A percentile compares a stretch with the other conserved stretches of the same genome.
Conservation (phyloP, 768 basidiomycete genomes). For the Amanita exitialis region DNA sequence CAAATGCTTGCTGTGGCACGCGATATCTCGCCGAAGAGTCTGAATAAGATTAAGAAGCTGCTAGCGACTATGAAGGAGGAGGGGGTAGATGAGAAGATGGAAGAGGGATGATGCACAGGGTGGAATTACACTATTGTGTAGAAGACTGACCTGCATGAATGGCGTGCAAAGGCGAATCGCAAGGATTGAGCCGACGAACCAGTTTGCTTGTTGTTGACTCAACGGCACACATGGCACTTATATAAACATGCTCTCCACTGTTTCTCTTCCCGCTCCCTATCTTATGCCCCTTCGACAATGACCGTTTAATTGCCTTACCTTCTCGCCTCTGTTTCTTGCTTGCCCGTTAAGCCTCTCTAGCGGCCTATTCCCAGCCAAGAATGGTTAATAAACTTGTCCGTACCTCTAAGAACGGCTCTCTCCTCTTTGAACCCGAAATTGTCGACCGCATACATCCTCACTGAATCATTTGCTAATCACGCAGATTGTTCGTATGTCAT, state of each 20-base stretch:
- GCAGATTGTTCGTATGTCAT: constrained; percentile 13
- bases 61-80: constrained; percentile 64
- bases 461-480: constrained; percentile 13
- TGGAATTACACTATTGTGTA: constrained; percentile 5
- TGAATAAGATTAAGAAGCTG: constrained; percentile 73
- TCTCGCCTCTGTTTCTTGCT: constrained; percentile 14
- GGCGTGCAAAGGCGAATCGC: background rate
- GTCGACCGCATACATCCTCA: constrained; percentile 76
- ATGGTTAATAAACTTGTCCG: constrained; percentile 83
- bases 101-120: constrained; percentile 47
- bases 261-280: constrained; percentile 9
- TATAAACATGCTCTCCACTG: constrained; percentile 20
- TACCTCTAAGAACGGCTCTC: constrained; percentile 77
- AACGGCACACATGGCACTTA: constrained; percentile 6
- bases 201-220: constrained; percentile 14
- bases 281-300: constrained; percentile 25
- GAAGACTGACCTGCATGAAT: background rate
- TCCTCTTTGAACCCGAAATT: constrained; percentile 80
- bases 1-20: constrained; percentile 83
- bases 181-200: constrained; percentile 5
- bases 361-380: constrained; percentile 24
- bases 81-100: constrained; percentile 56
- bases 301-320: constrained; percentile 20
- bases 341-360: constrained; percentile 20
- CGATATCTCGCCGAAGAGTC: constrained; percentile 88